Evolutionary conservation across 1,284 basidiomycete genomes (phyloP).

Genomic region (Trichosporon inkin): DNA sequence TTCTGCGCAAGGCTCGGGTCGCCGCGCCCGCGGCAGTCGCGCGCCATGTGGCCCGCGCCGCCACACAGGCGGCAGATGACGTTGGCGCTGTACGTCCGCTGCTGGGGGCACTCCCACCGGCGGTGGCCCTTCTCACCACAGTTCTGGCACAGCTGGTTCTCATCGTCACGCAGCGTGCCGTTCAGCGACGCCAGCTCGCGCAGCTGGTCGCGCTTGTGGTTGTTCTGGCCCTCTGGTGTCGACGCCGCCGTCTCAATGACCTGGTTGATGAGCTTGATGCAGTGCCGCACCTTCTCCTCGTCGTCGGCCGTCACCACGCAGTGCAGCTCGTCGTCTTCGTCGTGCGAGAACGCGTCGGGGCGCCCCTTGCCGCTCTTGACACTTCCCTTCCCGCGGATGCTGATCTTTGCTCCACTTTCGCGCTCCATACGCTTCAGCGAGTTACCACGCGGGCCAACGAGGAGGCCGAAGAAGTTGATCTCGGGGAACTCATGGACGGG

Average conservation of each 20-base stretch:
- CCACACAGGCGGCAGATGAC: slow-evolving; percentile 96
- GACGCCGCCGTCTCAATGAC: slow-evolving; percentile 99
- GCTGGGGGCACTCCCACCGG: slow-evolving; percentile 95
- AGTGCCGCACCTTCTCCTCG: slow-evolving; percentile 83
- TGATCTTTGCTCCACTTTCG: slow-evolving; percentile 96
- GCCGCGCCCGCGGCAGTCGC: slow-evolving; percentile 73
- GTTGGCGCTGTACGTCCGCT: slow-evolving; percentile 93
- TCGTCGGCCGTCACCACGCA: slow-evolving; percentile 92
- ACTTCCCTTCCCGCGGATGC: slow-evolving; percentile 95
- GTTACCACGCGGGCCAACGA: slow-evolving; percentile 97
- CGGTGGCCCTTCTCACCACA: slow-evolving; percentile 80
- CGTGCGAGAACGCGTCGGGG: slow-evolving; percentile 85
- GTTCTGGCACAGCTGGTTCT: slow-evolving; percentile 98
- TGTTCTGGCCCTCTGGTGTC: slow-evolving; percentile 97
- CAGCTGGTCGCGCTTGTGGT: slow-evolving; percentile 98
- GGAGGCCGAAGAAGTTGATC: slow-evolving; percentile 98
- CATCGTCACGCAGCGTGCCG: slow-evolving; percentile 97
- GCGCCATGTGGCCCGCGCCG: slow-evolving; percentile 90
- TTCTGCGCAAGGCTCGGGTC: slow-evolving; percentile 51
- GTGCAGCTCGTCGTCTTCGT: slow-evolving; percentile 98
- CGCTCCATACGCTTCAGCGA: slow-evolving; percentile 99
- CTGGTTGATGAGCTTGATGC: slow-evolving; percentile 91
- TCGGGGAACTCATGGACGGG: slow-evolving; percentile 99
- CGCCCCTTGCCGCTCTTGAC: slow-evolving; percentile 98
- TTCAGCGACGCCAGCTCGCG: slow-evolving; percentile 96